A percentile compares a stretch with the other conserved stretches of the same genome.
Evolutionary conservation across 164 flowering plant genomes (phyloP).

Genomic region (Sextonia rubra): DNA sequence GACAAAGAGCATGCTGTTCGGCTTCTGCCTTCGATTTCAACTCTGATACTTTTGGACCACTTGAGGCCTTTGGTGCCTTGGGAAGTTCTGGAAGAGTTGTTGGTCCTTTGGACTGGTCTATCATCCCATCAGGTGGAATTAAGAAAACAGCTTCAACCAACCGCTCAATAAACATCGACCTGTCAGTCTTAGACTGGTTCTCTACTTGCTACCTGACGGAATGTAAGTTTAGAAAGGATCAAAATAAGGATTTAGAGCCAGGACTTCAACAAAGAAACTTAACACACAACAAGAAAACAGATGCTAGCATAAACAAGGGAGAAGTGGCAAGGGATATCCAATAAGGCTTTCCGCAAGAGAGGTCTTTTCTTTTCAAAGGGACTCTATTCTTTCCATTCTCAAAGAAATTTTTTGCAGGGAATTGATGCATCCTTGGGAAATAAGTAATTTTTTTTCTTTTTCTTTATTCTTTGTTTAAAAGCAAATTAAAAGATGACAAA

Average conservation of each 20-base stretch:
- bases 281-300: background rate
- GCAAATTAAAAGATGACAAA: too few species aligned
- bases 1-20: conserved; percentile 96
- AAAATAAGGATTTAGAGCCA: background rate
- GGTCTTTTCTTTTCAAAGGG: too few species aligned
- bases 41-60: conserved; percentile 89
- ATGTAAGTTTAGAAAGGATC: background rate
- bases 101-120: conserved; percentile 35
- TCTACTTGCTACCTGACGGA: conserved; percentile 59
- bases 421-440: too few species aligned
- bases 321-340: too few species aligned
- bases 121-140: conserved; percentile 38
- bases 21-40: conserved; percentile 92
- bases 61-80: conserved; percentile 73
- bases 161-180: conserved; percentile 63
- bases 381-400: too few species aligned
- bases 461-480: too few species aligned
- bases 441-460: too few species aligned
- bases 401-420: too few species aligned
- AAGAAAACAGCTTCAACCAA: conserved; percentile 80
- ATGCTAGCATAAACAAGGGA: background rate
- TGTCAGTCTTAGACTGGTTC: conserved; percentile 62
- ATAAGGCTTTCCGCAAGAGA: too few species aligned
- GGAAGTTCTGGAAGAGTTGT: conserved; percentile 69
- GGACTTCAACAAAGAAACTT: background rate